These are phyloP conservation scores for Glycine latifolia DNA, from an alignment of 306 rosid genomes.

Conservation along the genomic window DNA sequence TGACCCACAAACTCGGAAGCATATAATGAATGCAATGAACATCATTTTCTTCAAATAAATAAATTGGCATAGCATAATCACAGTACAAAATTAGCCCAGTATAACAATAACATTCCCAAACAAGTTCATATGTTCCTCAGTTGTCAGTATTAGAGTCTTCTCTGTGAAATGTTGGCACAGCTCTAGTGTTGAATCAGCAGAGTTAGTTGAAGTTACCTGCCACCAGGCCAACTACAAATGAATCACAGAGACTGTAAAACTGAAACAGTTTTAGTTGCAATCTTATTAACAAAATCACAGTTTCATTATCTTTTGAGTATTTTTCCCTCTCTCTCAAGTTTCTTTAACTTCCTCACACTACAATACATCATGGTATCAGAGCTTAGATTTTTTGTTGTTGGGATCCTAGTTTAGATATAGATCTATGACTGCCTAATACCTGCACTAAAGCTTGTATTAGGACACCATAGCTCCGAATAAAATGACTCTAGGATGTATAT, in stretches of 20 bases:
- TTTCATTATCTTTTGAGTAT: background rate
- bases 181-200: too few species aligned
- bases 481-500: too few species aligned
- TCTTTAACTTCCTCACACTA: background rate
- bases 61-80: constrained; percentile 32
- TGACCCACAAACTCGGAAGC: constrained; percentile 15
- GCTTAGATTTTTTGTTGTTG: too few species aligned
- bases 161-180: too few species aligned
- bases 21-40: constrained; percentile 5
- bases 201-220: too few species aligned
- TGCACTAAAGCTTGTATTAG: too few species aligned
- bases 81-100: background rate
- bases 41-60: constrained; percentile 33
- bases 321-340: background rate
- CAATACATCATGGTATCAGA: background rate
- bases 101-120: constrained; percentile 13
- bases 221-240: background rate
- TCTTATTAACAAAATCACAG: background rate
- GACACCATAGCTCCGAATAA: too few species aligned
- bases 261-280: background rate
- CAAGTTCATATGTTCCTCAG: background rate
- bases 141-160: background rate
- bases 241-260: background rate
- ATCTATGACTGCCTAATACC: too few species aligned
- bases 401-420: too few species aligned